Percentiles rank a stretch among this genome's conserved stretches.
These are phyloP conservation scores for Pseudonitzschia delicatissima DNA, from an alignment of 108 stramenopile genomes.

Conservation along the genomic window DNA sequence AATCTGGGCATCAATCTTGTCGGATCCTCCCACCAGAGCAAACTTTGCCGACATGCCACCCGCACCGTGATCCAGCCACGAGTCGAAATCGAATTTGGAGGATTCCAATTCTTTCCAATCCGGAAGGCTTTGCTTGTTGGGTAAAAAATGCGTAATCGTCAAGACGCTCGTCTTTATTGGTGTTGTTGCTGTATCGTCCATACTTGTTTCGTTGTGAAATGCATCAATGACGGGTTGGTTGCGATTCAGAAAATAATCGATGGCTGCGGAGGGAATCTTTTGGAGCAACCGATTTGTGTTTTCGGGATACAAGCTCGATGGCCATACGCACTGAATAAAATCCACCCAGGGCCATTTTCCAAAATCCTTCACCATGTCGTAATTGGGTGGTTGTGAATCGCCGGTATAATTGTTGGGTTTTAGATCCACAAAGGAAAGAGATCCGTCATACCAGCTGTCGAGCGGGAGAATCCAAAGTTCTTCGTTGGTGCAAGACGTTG, in stretches of 20 bases:
- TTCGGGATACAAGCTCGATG: neutral
- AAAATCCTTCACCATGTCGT: slow-evolving; percentile 47
- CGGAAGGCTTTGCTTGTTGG: slow-evolving; percentile 50
- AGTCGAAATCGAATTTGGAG: slow-evolving; percentile 24
- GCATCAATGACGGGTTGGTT: slow-evolving; percentile 21
- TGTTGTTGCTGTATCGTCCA: no score
- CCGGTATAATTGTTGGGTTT: neutral
- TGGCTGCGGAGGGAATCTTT: slow-evolving; percentile 44
- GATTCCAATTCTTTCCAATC: slow-evolving; percentile 52
- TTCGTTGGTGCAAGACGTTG: neutral
- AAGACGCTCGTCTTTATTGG: no score
- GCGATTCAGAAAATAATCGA: slow-evolving; percentile 27
- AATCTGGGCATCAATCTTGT: slow-evolving; percentile 47
- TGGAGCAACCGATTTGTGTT: neutral
- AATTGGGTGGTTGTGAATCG: slow-evolving; percentile 1
- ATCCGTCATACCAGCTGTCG: slow-evolving; percentile 59
- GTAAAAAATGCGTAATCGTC: slow-evolving; percentile 62
- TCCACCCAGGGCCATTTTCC: slow-evolving; percentile 58
- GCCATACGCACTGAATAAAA: slow-evolving; percentile 51
- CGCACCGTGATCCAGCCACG: slow-evolving; percentile 62
- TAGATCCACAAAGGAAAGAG: slow-evolving; percentile 23
- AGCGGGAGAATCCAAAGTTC: slow-evolving; percentile 41
- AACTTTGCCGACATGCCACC: slow-evolving; percentile 56
- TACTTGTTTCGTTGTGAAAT: neutral
- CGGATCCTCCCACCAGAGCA: slow-evolving; percentile 60